Base-by-base conservation (phyloP, 371 early-diverging fungal species). In the Mucor plumbeus region DNA sequence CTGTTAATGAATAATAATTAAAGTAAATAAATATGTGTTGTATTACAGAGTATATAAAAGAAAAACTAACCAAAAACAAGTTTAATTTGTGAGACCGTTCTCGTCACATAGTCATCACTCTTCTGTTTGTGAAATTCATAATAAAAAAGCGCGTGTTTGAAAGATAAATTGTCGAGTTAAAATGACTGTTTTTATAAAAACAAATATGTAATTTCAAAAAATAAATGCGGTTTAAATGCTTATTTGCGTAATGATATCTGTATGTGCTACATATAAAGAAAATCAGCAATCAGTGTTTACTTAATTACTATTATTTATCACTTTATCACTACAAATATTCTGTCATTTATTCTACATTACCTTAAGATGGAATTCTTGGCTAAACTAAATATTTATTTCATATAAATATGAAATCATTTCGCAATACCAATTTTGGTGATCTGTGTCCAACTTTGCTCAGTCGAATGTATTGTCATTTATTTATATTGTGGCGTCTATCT, bases 21-120 rank as follows among this genome's bases (percentile, higher is more conserved):
- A 26, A 26, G 3, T 26, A 44, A 44, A n/a, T 15, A 44, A 17
- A 44, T 15, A 44, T 44, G 26, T n/a, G 7, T 17, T 17, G 44
- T 44, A 44, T 17, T 44, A 44, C 44, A 44, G 17, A 44, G 17
- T 44, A 44, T 17, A 44, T 17, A n/a, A 15, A 44, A 17, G 44
- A 44, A 44, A n/a, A 44, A 44, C 44, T 44, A 44, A 44, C 44
- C 44, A 44, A 44, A 44, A 44, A 44, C 44, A 17, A 44, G 44
- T 17, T 44, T 44, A 17, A 17, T 44, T 44, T 44, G 44, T 44
- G 44, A 44, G 44, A 44, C 44, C 44, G 4, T 17, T 44, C 44
- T 44, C 44, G 44, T 44, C 44, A 50, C 44, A 50, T 21, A 21
- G 50, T 50, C 50, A 50, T 50, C 50, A 44, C n/a, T 17, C n/a